Evolutionary conservation across 805 yeast genomes (phyloP), one percentile per base, ranked within the genome.

Genomic region (Lipomyces yamanashiensis): DNA sequence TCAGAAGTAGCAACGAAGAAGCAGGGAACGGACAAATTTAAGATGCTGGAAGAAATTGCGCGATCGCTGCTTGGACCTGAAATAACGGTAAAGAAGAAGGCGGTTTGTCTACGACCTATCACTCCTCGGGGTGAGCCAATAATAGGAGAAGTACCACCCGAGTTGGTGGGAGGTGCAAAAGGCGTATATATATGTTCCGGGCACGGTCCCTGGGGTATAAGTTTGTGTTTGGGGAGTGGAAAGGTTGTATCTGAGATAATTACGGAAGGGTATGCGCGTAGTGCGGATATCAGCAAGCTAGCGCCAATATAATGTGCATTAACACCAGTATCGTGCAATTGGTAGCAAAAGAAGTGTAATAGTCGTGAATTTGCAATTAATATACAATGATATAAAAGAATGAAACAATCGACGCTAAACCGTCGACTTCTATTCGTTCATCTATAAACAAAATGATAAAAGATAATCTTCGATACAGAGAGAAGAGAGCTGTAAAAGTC

Each of bases 161-260:
- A 52, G 17, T 43, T 36, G 7, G 36, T 63, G 21, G 33, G 44
- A 17, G 70, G 70, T 13, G 54, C 60, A 5, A 56, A 61, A 12
- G 61, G 64, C 15, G 62, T 67, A 28, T 67, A 61, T 40, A 61
- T 67, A 17, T 52, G 62, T 34, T 62, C 90, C n/a, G 96, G 96
- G 0, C 96, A 90, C 75, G 88, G 95, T 1, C 89, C 96, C 74
- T 90, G 96, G 96, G 96, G 96, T 34, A 89, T 90, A 57, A 90
- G 89, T 75, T 89, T 90, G 74, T 92, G 95, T 0, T 93, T 95
- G 1, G 96, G 87, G 3, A 88, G 95, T 0, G 96, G 96, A 13
- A 85, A 88, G 71, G 81, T 90, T 39, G 82, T 90, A 84, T 85
- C 92, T 69, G 96, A 90, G 74, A 69, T 90, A 58, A 75, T 90